Base-by-base conservation (phyloP, 2,329 filamentous ascomycete species). In the Zasmidium angulare region DNA sequence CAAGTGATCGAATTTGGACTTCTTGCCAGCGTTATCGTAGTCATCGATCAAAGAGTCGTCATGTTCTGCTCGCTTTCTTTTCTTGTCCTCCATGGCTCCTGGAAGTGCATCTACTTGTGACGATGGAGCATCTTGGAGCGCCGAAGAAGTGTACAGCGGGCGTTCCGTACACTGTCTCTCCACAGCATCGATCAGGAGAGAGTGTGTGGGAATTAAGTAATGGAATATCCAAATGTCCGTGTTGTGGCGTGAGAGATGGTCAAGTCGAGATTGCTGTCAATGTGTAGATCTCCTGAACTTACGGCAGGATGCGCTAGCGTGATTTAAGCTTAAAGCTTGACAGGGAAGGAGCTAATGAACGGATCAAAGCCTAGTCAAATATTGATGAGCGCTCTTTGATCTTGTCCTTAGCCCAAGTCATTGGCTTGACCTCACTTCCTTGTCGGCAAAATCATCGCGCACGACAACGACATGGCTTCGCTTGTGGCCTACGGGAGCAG, bases 401-500 rank as follows among this genome's bases (percentile, higher is more conserved):
- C 12, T 43, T 17, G 3, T 3, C 4, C 4, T 43, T 17, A 17
- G 12, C 12, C 14, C 36, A 14, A 43, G 36, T 19, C 6, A 43
- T 43, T 17, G 9, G 46, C 31, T 24, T n/a, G 51, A 53, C 51
- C 46, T 53, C 51, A 53, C 31, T n/a, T 53, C 14, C 20, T 20
- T 21, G 29, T 21, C 24, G 19, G n/a, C 29, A 31, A 24, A 10
- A 11, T 2, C 48, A 22, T 50, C 21, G 21, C 11, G 14, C 10
- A 52, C 2, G 20, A 19, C 21, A 20, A 2, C n/a, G 14, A 40
- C 26, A 55, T 53, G 51, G 50, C 50, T 50, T 66, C 63, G 1
- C 75, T 81, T 31, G 77, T 79, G 53, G 77, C 75, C 50, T 78
- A 78, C 60, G 78, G 70, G 22, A 81, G 78, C 65, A 80, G 79